Conservation (phyloP, 805 yeast species). For the Wickerhamomyces bisporus region DNA sequence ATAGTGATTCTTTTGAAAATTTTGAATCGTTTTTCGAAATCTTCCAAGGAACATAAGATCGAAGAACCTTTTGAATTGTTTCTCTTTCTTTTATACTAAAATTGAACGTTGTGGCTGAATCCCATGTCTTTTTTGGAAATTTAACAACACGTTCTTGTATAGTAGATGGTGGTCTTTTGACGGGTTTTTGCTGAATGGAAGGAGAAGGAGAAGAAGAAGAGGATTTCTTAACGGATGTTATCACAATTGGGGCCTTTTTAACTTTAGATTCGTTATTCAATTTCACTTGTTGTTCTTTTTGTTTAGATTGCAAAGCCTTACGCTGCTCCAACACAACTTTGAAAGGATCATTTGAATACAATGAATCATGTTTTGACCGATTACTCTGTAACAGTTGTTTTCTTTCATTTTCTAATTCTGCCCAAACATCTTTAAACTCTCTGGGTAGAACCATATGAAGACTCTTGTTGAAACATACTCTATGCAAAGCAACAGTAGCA, state of each 20-base stretch:
- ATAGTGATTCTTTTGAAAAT: constrained; percentile 27
- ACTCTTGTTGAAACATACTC: constrained; percentile 76
- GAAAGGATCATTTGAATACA: constrained; percentile 77
- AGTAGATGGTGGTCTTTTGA: constrained; percentile 3
- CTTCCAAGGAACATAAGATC: constrained; percentile 53
- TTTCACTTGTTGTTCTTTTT: constrained; percentile 43
- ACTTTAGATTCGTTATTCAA: constrained; percentile 46
- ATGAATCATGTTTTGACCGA: constrained; percentile 41
- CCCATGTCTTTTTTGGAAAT: constrained; percentile 60
- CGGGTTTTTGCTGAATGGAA: constrained; percentile 3
- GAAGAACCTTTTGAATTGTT: constrained; percentile 56
- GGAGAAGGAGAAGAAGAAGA: constrained; percentile 7
- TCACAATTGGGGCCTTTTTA: constrained; percentile 40
- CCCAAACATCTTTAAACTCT: constrained; percentile 77
- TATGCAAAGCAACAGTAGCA: constrained; percentile 81
- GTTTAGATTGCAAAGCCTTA: constrained; percentile 36
- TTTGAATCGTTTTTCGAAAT: constrained; percentile 7
- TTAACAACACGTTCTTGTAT: constrained; percentile 17
- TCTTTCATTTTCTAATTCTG: constrained; percentile 58
- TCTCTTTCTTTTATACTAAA: constrained; percentile 60
- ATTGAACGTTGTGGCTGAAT: constrained; percentile 60
- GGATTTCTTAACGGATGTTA: constrained; percentile 26
- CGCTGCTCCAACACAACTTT: constrained; percentile 53
- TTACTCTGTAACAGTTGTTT: constrained; percentile 40
- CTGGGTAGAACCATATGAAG: constrained; percentile 84